Percentiles rank a stretch among this genome's conserved stretches.
Evolutionary conservation across 2,329 filamentous ascomycete species (phyloP).

Genomic region (Cyclaneusma minus): DNA sequence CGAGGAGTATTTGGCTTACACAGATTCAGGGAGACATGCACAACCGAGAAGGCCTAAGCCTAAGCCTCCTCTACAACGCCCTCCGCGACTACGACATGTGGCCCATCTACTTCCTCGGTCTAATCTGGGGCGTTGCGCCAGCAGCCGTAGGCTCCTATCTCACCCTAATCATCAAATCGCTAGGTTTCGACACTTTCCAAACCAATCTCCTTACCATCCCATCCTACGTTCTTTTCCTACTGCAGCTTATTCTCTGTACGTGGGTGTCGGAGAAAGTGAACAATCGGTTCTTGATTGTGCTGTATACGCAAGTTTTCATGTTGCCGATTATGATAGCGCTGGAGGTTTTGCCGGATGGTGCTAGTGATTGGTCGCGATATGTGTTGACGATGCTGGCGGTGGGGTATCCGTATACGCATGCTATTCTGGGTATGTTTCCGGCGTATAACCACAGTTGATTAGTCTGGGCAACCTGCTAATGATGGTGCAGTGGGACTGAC

Average conservation of each 20-base stretch:
- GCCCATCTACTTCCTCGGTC: constrained; percentile 27
- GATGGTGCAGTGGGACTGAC: constrained; percentile 29
- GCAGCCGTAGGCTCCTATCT: constrained; percentile 9
- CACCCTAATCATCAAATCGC: constrained; percentile 10
- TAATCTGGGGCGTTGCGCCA: constrained; percentile 14
- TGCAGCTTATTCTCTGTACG: constrained; percentile 24
- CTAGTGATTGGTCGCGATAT: constrained; percentile 17
- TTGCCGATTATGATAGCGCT: constrained; percentile 21
- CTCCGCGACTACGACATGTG: constrained; percentile 37
- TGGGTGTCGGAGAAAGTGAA: constrained; percentile 26
- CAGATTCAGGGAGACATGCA: constrained; percentile 31
- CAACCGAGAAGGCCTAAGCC: constrained; percentile 31
- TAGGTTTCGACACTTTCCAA: constrained; percentile 22
- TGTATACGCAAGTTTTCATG: constrained; percentile 23
- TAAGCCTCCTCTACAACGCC: constrained; percentile 27
- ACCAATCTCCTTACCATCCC: constrained; percentile 30
- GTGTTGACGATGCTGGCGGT: constrained; percentile 17
- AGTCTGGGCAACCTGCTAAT: no score
- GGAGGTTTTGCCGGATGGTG: constrained; percentile 10
- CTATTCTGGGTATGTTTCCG: constrained; percentile 22
- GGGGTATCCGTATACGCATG: constrained; percentile 5
- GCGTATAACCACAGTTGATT: no score
- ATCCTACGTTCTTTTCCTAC: constrained; percentile 22
- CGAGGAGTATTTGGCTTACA: constrained; percentile 25
- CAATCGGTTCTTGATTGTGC: constrained; percentile 20